These are phyloP conservation scores for Solanum piurae DNA, from an alignment of 257 asterid species.

Conservation along the genomic window DNA sequence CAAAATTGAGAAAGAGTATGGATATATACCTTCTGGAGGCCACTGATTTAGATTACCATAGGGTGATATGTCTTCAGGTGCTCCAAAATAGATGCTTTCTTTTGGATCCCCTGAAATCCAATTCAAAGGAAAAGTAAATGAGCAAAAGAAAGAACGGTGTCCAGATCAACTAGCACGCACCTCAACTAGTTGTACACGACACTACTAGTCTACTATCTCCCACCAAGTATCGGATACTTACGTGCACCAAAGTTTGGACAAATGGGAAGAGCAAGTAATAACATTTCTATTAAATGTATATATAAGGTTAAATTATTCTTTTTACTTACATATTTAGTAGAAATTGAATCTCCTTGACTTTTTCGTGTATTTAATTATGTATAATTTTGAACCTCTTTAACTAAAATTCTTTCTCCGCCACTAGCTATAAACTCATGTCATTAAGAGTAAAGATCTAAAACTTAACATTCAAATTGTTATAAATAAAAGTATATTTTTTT, in stretches of 20 bases:
- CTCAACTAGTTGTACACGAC: fast-evolving
- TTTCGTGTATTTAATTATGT: too few relatives aligned
- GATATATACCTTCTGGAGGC: conserved; percentile 37
- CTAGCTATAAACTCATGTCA: not conserved
- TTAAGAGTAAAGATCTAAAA: not conserved
- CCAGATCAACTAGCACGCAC: fast-evolving
- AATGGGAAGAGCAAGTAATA: fast-evolving
- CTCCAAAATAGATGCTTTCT: conserved; percentile 44
- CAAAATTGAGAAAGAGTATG: not conserved
- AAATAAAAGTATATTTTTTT: not conserved
- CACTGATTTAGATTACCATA: conserved; percentile 33
- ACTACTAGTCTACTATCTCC: not conserved
- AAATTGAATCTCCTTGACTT: not conserved
- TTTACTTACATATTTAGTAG: too few relatives aligned
- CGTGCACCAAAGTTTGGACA: not conserved
- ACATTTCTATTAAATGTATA: not conserved
- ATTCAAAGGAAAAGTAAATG: not conserved
- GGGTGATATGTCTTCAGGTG: conserved; percentile 17
- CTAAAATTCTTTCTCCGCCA: not conserved
- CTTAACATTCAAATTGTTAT: not conserved
- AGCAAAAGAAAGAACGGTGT: not conserved
- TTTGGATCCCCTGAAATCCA: conserved; percentile 38
- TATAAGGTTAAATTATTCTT: too few relatives aligned
- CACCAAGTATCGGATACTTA: not conserved
- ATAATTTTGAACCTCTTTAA: not conserved